Evolutionary conservation across 129 eudicot species (phyloP).

Genomic region (Saposhnikovia divaricata): DNA sequence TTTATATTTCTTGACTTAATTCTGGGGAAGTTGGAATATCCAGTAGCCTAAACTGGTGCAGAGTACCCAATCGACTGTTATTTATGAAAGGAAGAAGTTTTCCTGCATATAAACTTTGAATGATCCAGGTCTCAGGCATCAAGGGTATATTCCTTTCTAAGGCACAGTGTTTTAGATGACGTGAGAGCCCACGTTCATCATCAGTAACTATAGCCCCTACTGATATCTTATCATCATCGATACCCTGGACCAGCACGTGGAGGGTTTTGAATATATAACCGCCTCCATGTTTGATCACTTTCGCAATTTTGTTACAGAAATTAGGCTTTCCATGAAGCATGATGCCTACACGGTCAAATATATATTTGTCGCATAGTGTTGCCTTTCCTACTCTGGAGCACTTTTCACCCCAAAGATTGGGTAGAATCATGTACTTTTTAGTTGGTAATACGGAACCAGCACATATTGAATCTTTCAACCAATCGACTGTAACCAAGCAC

Average conservation of each 20-base stretch:
- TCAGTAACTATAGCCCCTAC: slow-evolving; percentile 46
- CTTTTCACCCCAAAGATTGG: slow-evolving; percentile 18
- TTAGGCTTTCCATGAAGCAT: slow-evolving; percentile 61
- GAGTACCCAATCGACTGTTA: slow-evolving; percentile 2
- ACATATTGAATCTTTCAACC: slow-evolving; percentile 70
- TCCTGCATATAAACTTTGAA: slow-evolving; percentile 58
- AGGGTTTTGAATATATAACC: slow-evolving; percentile 69
- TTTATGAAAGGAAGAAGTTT: slow-evolving; percentile 37
- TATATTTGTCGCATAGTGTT: neutral
- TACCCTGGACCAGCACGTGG: slow-evolving; percentile 47
- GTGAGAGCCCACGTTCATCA: slow-evolving; percentile 46
- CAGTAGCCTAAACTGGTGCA: neutral
- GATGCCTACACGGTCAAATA: slow-evolving; percentile 52
- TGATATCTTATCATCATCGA: slow-evolving; percentile 36
- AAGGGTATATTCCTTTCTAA: slow-evolving; percentile 52
- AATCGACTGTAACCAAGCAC: slow-evolving; percentile 42
- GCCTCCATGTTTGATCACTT: slow-evolving; percentile 68
- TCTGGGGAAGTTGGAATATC: slow-evolving; percentile 3
- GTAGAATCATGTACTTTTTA: slow-evolving; percentile 42
- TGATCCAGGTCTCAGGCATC: slow-evolving; percentile 53
- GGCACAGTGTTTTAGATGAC: slow-evolving; percentile 81
- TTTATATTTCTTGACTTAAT: slow-evolving; percentile 1
- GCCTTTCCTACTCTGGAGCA: slow-evolving; percentile 27
- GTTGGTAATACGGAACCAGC: slow-evolving; percentile 60
- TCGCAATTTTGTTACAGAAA: slow-evolving; percentile 42